Evolutionary conservation across 768 basidiomycete genomes (phyloP).

Genomic region (Rhizopogon vulgaris): DNA sequence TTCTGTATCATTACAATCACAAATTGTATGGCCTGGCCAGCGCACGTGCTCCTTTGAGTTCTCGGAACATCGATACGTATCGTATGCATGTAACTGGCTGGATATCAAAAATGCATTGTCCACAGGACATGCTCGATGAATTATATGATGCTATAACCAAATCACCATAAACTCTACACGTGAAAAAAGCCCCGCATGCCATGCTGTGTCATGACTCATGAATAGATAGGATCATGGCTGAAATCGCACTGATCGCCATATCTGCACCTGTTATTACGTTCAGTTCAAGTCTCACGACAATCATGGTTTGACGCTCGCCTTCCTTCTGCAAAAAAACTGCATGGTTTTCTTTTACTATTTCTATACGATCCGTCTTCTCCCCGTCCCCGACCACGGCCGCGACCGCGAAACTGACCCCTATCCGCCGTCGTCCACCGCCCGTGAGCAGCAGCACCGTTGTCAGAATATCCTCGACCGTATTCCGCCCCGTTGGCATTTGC

Average conservation of each 20-base stretch:
- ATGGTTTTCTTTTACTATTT: slow-evolving; percentile 82
- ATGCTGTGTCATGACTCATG: slow-evolving; percentile 14
- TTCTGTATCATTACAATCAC: slow-evolving; percentile 27
- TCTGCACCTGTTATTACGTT: slow-evolving; percentile 68
- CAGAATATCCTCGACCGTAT: slow-evolving; percentile 45
- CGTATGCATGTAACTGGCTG: too few relatives aligned
- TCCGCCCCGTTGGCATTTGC: slow-evolving; percentile 33
- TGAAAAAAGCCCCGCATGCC: background rate
- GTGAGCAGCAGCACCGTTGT: slow-evolving; percentile 33
- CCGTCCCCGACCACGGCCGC: slow-evolving; percentile 53
- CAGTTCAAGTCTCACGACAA: slow-evolving; percentile 27
- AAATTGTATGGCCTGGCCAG: background rate
- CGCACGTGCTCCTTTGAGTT: background rate
- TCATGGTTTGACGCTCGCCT: slow-evolving; percentile 69
- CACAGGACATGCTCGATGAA: background rate
- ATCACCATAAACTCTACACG: background rate
- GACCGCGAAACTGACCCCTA: slow-evolving; percentile 47
- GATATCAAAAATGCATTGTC: background rate
- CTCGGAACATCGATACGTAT: background rate
- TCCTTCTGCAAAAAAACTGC: slow-evolving; percentile 88
- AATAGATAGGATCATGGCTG: slow-evolving; percentile 52
- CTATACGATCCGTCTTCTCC: slow-evolving; percentile 59
- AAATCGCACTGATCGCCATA: slow-evolving; percentile 87
- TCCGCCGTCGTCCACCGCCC: slow-evolving; percentile 40
- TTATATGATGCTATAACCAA: background rate